These are phyloP conservation scores for Pseudocercospora fuligena DNA, from an alignment of 2,329 filamentous ascomycete genomes.

Conservation along the genomic window DNA sequence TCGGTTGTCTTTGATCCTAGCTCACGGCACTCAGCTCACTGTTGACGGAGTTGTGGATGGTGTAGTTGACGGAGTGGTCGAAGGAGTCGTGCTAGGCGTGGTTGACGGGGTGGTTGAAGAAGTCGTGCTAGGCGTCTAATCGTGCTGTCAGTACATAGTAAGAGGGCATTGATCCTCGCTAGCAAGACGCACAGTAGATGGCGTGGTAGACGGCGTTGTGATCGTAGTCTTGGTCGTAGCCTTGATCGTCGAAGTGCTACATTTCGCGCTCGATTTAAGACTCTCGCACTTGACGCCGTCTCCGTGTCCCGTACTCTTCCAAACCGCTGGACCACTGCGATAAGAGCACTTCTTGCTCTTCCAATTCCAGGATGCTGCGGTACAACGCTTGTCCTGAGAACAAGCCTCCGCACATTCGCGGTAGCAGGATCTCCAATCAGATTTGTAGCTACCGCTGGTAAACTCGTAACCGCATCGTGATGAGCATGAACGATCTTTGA, in stretches of 20 bases:
- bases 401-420: conserved; percentile 7
- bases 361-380: conserved; percentile 1
- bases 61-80: no score
- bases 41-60: no score
- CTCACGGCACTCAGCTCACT: no score
- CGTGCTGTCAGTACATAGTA: neutral
- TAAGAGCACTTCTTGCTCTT: conserved; percentile 14
- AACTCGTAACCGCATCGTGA: conserved; percentile 15
- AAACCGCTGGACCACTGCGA: neutral
- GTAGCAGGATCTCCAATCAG: conserved; percentile 8
- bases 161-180: neutral
- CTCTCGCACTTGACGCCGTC: conserved; percentile 12
- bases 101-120: neutral
- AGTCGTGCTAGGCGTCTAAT: neutral
- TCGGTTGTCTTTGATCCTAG: no score
- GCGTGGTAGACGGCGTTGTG: neutral
- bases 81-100: neutral
- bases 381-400: conserved; percentile 7
- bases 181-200: neutral
- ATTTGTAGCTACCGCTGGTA: conserved; percentile 15
- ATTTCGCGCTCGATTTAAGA: conserved; percentile 2
- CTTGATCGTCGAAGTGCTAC: neutral
- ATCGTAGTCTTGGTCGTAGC: neutral
- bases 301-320: conserved; percentile 8
- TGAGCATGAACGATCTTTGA: conserved; percentile 1